Conservation (phyloP, 352 stramenopile species). For the Globisporangium cylindrosporum region DNA sequence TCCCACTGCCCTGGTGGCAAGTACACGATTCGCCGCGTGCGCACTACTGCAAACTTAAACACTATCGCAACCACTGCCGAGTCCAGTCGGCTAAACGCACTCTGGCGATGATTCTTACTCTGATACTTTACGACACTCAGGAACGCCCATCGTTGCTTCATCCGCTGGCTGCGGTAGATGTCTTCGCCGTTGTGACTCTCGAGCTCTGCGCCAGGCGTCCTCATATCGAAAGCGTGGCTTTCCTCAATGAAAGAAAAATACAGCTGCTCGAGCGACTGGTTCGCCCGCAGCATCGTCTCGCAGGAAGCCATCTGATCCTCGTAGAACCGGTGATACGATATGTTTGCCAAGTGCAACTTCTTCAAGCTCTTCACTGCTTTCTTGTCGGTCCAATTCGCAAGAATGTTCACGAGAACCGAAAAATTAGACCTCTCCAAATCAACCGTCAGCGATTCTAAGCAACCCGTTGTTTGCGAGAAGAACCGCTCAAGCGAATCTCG, state of each 20-base stretch:
- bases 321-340: too few relatives aligned
- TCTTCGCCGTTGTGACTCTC: constrained; percentile 68
- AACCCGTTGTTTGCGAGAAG: not conserved
- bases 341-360: not conserved
- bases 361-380: not conserved
- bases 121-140: not conserved
- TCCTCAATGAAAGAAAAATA: not conserved
- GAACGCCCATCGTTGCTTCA: not conserved
- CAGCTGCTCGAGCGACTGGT: not conserved
- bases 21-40: not conserved
- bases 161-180: constrained; percentile 26
- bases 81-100: not conserved
- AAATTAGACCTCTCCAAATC: not conserved
- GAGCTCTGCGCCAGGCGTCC: not conserved
- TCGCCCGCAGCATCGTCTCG: not conserved
- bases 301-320: not conserved
- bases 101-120: constrained; percentile 92
- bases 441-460: not conserved
- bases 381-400: not conserved
- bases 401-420: not conserved
- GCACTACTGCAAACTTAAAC: not conserved
- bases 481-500: not conserved
- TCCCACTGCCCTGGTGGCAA: too few relatives aligned
- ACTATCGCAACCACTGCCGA: not conserved
- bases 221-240: not conserved